These are phyloP conservation scores for Saturnispora ahearnii DNA, from an alignment of 805 yeast genomes.

Conservation along the genomic window DNA sequence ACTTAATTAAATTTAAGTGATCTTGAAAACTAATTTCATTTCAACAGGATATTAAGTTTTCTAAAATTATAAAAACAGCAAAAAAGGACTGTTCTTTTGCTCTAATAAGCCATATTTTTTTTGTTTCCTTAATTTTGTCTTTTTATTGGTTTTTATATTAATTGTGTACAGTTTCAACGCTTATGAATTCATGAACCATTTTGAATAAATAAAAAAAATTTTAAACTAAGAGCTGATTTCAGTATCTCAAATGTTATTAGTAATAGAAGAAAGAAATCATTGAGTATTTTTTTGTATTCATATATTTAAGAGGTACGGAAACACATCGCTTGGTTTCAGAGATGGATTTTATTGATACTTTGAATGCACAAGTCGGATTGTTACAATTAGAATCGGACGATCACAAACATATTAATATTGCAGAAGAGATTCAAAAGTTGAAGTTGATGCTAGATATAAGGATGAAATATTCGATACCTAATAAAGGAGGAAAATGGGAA, in stretches of 20 bases:
- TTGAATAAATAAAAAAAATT: neutral
- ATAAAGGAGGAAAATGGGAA: conserved; percentile 11
- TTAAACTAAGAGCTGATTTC: too few relatives aligned
- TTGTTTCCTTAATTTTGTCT: too few relatives aligned
- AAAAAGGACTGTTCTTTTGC: too few relatives aligned
- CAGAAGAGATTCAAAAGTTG: conserved; percentile 3
- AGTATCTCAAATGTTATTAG: too few relatives aligned
- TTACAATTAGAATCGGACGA: neutral
- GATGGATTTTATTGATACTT: conserved; percentile 5
- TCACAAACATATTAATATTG: neutral
- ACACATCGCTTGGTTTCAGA: neutral
- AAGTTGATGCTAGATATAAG: conserved; percentile 4
- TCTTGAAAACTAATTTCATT: neutral
- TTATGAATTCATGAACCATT: neutral
- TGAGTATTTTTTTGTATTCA: too few relatives aligned
- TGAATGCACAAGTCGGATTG: conserved; percentile 1
- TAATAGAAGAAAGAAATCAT: too few relatives aligned
- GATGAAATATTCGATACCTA: conserved; percentile 9
- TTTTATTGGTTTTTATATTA: neutral
- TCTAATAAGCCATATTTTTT: neutral
- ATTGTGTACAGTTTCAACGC: conserved; percentile 3
- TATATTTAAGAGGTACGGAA: too few relatives aligned
- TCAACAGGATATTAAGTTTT: conserved; percentile 5
- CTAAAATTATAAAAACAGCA: neutral
- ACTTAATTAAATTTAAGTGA: conserved; percentile 27